Evolutionary conservation across 768 basidiomycete genomes (phyloP), one percentile per base, ranked within the genome.

Genomic region (Russula sp.): DNA sequence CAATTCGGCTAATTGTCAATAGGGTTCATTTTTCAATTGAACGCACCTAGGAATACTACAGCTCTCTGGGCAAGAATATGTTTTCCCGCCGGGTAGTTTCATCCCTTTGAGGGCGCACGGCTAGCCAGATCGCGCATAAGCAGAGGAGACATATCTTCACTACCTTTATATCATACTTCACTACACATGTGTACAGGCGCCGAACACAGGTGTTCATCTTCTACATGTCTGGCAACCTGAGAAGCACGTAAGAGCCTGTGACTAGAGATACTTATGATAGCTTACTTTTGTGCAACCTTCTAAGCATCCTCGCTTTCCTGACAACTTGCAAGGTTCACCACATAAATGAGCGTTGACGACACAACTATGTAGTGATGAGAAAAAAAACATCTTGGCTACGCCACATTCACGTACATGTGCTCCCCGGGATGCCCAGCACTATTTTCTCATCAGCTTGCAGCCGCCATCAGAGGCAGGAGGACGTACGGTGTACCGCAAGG

Each of bases 341-440:
- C 84, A 86, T 0, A 85, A 65, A 70, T 87, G 80, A n/a, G 70
- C 67, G 22, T 29, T 63, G 29, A 63, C 51, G 22, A 76, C 71
- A 63, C 84, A 86, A 59, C 85, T 86, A 56, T n/a, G 47, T 41
- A 36, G 16, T 9, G 4, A 29, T 25, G 29, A 49, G 25, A 22
- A 41, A 11, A 34, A 34, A 2, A 2, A 10, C 46, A 54, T 18
- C 20, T n/a, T 35, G 2, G 7, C 9, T 8, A 9, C 16, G 16
- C 20, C 18, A 7, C 9, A 9, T 35, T 41, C 39, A 63, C 78
- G 46, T 69, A 84, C 84, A 83, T 75, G 60, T 85, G 84, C 11
- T 72, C 73, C 16, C 81, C 82, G 22, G 76, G 69, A 58, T 86
- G 84, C 0, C 84, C 84, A 35, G 83, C 83, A 29, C 83, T 85